A percentile compares a stretch with the other conserved stretches of the same genome.
Evolutionary conservation across 768 basidiomycete genomes (phyloP).

Genomic region (Mycena metata): DNA sequence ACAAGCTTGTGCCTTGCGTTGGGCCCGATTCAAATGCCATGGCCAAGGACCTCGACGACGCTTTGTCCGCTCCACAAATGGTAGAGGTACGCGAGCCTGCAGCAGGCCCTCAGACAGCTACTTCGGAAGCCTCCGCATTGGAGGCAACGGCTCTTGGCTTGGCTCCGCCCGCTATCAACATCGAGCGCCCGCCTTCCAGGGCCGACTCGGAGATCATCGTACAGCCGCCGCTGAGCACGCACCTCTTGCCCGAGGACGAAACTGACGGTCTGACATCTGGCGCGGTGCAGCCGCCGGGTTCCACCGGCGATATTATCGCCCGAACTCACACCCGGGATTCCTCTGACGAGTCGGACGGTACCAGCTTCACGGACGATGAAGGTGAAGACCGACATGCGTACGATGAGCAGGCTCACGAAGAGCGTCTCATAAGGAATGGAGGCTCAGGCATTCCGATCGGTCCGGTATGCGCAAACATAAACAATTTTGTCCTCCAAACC

Average conservation of each 20-base stretch:
- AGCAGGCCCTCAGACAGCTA: slow-evolving; percentile 31
- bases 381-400: slow-evolving; percentile 66
- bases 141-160: slow-evolving; percentile 33
- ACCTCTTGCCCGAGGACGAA: slow-evolving; percentile 72
- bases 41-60: slow-evolving; percentile 38
- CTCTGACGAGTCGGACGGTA: slow-evolving; percentile 72
- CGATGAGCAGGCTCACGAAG: slow-evolving; percentile 90
- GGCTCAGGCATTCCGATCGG: slow-evolving; percentile 97
- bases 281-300: slow-evolving; percentile 92
- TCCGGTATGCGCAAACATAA: slow-evolving; percentile 68
- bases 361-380: slow-evolving; percentile 78
- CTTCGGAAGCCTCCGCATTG: slow-evolving; percentile 24
- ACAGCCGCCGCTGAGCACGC: slow-evolving; percentile 33
- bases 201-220: slow-evolving; percentile 45
- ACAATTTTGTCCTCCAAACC: slow-evolving; percentile 3
- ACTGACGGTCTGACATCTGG: slow-evolving; percentile 93
- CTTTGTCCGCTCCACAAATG: slow-evolving; percentile 39
- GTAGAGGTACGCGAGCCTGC: slow-evolving; percentile 31
- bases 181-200: slow-evolving; percentile 45
- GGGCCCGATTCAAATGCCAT: slow-evolving; percentile 38
- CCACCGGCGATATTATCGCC: slow-evolving; percentile 61
- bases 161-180: slow-evolving; percentile 41
- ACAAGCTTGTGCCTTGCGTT: slow-evolving; percentile 55
- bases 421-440: slow-evolving; percentile 88
- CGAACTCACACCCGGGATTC: slow-evolving; percentile 58